Percentiles rank a stretch among this genome's conserved stretches.
These are phyloP conservation scores for Phytophthora citrophthora DNA, from an alignment of 352 stramenopile species.

Conservation along the genomic window DNA sequence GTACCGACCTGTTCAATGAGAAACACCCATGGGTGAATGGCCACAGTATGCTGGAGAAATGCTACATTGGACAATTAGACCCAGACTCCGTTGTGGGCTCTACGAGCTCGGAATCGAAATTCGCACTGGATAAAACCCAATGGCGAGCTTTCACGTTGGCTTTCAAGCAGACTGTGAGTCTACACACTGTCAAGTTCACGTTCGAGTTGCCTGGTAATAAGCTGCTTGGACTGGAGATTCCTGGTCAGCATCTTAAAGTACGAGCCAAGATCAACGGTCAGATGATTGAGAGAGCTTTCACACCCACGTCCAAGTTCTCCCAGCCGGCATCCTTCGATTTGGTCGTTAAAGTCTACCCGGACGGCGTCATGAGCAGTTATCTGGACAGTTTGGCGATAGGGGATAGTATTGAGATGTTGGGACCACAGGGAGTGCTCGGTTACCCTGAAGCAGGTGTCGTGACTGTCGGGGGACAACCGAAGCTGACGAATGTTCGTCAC, in stretches of 20 bases:
- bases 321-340: conserved; percentile 72
- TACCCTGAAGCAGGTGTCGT: conserved; percentile 64
- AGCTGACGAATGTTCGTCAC: conserved; percentile 56
- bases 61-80: conserved; percentile 74
- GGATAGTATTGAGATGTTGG: conserved; percentile 76
- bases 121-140: conserved; percentile 65
- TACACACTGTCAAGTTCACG: conserved; percentile 73
- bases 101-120: conserved; percentile 30
- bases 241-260: conserved; percentile 83
- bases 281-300: conserved; percentile 81
- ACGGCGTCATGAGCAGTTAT: conserved; percentile 79
- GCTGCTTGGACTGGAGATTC: conserved; percentile 68
- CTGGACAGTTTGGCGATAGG: conserved; percentile 58
- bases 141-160: conserved; percentile 74
- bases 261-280: conserved; percentile 77
- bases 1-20: conserved; percentile 96
- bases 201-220: conserved; percentile 76
- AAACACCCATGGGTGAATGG: conserved; percentile 96
- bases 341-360: conserved; percentile 79
- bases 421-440: conserved; percentile 66
- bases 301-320: conserved; percentile 77
- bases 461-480: conserved; percentile 50
- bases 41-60: conserved; percentile 91
- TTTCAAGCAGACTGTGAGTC: conserved; percentile 62
- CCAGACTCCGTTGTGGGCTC: conserved; percentile 43